Base-by-base conservation (phyloP, 2,329 filamentous ascomycete species). In the Penicillium sp. region DNA sequence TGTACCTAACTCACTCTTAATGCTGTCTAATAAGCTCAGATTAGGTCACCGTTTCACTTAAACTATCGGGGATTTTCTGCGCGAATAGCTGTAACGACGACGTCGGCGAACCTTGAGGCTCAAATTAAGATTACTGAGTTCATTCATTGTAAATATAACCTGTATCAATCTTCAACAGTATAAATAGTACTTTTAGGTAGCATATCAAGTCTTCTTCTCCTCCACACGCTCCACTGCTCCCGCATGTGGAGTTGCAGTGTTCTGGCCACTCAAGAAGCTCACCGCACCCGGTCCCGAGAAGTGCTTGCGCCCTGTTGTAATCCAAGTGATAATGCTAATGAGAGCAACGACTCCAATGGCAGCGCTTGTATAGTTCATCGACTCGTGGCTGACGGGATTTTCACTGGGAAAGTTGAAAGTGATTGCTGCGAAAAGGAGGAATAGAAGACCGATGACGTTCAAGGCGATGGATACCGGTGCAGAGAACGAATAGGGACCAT, bases 361-460 rank as follows among this genome's bases (percentile, higher is more conserved):
- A 0, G 83, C 82, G 21, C 76, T 79, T 0, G 81, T 84, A 58
- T 84, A 84, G 54, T 84, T 85, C 82, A 85, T 85, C 34, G 81
- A 82, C 24, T 81, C 75, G 32, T 73, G 73, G 1, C 71, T 74
- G n/a, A 85, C 81, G 0, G 83, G 83, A 6, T 67, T 75, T 0
- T 75, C 63, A 0, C 74, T 77, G 0, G 83, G 82, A 52, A 85
- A 81, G 53, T 84, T 85, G 64, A 84, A 83, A 0, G 81, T 81
- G 49, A 84, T 79, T 24, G 77, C 78, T 2, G 79, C 78, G 52
- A 85, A 85, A 1, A 81, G 64, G 3, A 85, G 68, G 60, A 80
- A 85, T 0, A 79, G 42, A 5, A 84, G 75, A 0, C 81, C 82
- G 16, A 82, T 60, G 1, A 75, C 62, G 57, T 85, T 85, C 5